Evolutionary conservation across 345 rosid genomes (phyloP).

Genomic region (Aquilaria malaccensis): DNA sequence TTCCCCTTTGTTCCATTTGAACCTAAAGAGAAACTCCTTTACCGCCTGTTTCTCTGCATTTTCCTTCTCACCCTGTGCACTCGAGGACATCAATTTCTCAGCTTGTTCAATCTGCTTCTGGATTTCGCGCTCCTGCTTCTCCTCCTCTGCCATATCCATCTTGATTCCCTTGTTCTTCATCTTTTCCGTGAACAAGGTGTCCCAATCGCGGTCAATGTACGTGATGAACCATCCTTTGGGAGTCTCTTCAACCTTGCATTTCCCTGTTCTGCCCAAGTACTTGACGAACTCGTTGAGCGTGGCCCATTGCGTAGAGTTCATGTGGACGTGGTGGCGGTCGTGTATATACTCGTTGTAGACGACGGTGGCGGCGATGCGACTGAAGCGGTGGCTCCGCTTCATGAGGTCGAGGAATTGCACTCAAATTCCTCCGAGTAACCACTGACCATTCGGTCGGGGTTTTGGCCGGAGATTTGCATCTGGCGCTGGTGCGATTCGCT

Average conservation of each 20-base stretch:
- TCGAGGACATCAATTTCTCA: constrained; percentile 19
- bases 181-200: constrained; percentile 78
- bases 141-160: constrained; percentile 82
- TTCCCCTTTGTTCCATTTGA: constrained; percentile 15
- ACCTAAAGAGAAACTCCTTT: constrained; percentile 57
- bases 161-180: constrained; percentile 74
- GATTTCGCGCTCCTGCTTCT: constrained; percentile 84
- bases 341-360: constrained; percentile 89
- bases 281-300: constrained; percentile 86
- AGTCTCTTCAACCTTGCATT: constrained; percentile 93
- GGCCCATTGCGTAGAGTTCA: constrained; percentile 93
- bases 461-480: constrained; percentile 87
- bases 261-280: constrained; percentile 70
- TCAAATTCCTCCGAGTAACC: constrained; percentile 96
- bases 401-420: constrained; percentile 55
- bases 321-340: constrained; percentile 85
- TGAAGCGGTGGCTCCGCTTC: constrained; percentile 81
- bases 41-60: constrained; percentile 3
- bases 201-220: constrained; percentile 77
- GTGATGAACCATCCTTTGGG: constrained; percentile 98
- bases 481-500: constrained; percentile 95
- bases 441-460: constrained; percentile 63
- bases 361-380: constrained; percentile 91
- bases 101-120: constrained; percentile 81
- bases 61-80: constrained; percentile 14